Base-by-base conservation (phyloP, 1,284 basidiomycete species). In the Neonothopanus nambi region DNA sequence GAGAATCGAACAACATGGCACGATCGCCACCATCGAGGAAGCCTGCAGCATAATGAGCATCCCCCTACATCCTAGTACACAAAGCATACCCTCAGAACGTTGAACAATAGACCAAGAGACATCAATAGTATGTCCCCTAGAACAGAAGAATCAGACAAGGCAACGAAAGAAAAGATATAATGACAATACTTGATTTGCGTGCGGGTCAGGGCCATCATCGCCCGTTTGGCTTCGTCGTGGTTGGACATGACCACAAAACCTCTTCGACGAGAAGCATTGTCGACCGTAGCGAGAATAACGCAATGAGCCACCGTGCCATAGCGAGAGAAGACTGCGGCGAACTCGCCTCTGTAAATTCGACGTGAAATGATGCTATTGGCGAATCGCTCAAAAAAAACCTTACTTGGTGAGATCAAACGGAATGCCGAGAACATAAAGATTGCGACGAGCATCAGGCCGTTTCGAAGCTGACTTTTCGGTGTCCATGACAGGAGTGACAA, bases 51-150 rank as follows among this genome's bases (percentile, higher is more conserved):
- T 13, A 15, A 21, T 39, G 20, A 24, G 26, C 12, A 2, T 12
- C 5, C 2, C 15, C 8, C 5, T 20, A 48, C 38, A 42, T 48
- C 11, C n/a, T n/a, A 33, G 13, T 35, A 57, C 55, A 57, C 36
- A 44, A 12, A 17, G 55, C 57, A 20, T 48, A 85, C 87, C 87
- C 76, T 87, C 82, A 53, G 87, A 90, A 45, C 87, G 85, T 61
- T 90, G 88, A 37, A 90, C 88, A 26, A 91, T 88, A 17, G 87
- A 88, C 87, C 87, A 90, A 2, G 88, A 90, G 48, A 90, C 79
- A 63, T 90, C 88, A 41, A 90, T 79, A 20, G 76, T 73, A 61
- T 87, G 84, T 5, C 84, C 85, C 61, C 87, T 89, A 51, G 20
- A 23, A 54, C 23, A 9, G 18, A 33, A 18, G 56, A 54, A 11